Conservation (phyloP, 2,329 filamentous ascomycete genomes). For the Aspergillus novofumigatus region DNA sequence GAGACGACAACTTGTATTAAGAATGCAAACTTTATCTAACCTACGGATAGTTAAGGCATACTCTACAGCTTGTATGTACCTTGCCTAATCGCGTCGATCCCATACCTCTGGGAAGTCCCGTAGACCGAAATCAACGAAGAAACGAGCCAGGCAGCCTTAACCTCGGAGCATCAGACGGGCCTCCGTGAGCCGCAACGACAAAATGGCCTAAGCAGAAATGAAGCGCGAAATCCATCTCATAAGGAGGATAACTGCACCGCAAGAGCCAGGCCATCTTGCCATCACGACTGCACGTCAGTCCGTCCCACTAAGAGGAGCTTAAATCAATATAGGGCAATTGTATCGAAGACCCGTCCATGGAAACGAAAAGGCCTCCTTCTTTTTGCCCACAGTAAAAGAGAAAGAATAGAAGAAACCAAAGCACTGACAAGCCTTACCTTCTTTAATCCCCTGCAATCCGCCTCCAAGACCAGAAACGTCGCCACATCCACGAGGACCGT, state of each 20-base stretch:
- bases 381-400: slow-evolving; percentile 41
- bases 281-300: not conserved
- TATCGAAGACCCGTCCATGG: slow-evolving; percentile 55
- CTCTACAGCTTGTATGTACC: slow-evolving; percentile 27
- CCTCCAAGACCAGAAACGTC: slow-evolving; percentile 66
- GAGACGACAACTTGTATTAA: not conserved
- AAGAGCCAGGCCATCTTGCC: not conserved
- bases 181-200: slow-evolving; percentile 2
- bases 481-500: slow-evolving; percentile 77
- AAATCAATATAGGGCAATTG: slow-evolving; percentile 52
- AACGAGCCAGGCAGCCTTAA: slow-evolving; percentile 18
- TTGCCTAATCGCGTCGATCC: slow-evolving; percentile 32
- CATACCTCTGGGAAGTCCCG: slow-evolving; percentile 20
- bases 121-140: slow-evolving; percentile 17
- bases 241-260: slow-evolving; percentile 32
- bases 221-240: slow-evolving; percentile 33
- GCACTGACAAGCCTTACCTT: slow-evolving; percentile 27
- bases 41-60: not conserved
- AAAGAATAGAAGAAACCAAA: not conserved
- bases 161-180: slow-evolving; percentile 12
- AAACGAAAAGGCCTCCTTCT: slow-evolving; percentile 52
- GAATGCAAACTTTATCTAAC: not conserved
- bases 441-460: slow-evolving; percentile 56
- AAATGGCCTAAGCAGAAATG: not conserved
- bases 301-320: not conserved